Percentiles rank a stretch among this genome's conserved stretches.
These are phyloP conservation scores for bread wheat (Triticum aestivum) DNA, from an alignment of 176 grass and related monocot genomes.

Conservation along the genomic window DNA sequence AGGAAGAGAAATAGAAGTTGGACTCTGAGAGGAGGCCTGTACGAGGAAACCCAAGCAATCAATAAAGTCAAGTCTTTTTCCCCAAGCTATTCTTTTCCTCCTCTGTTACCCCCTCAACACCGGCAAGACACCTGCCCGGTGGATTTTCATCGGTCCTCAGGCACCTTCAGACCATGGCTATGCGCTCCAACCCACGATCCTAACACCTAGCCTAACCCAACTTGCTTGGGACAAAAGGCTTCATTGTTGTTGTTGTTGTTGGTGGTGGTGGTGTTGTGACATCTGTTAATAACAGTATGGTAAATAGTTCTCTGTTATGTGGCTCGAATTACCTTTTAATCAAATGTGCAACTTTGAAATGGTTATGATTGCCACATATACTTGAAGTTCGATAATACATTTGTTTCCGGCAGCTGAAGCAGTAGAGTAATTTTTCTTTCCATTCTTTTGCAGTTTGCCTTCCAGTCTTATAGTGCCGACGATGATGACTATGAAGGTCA, in stretches of 20 bases:
- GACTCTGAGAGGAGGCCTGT: too few species aligned
- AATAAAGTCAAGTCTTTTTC: not conserved
- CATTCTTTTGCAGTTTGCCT: slow-evolving; percentile 62
- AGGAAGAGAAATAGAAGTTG: too few species aligned
- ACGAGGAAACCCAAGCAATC: not conserved
- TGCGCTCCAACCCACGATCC: not conserved
- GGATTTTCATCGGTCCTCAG: not conserved
- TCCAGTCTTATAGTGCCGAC: slow-evolving; percentile 77
- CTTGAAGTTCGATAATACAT: not conserved
- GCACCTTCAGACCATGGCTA: not conserved
- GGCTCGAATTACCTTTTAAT: not conserved
- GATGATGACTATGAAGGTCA: slow-evolving; percentile 95
- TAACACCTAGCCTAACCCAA: not conserved
- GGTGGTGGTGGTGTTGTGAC: not conserved
- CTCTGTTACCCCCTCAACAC: not conserved
- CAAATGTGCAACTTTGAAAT: not conserved
- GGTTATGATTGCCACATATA: not conserved
- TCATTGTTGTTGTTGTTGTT: not conserved
- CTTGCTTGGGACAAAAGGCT: not conserved
- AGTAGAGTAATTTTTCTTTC: slow-evolving; percentile 17
- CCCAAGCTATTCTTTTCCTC: not conserved
- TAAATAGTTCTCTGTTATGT: not conserved
- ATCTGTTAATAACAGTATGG: too few species aligned
- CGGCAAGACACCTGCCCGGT: not conserved
- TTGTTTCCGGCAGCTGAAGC: not conserved